phyloP scores from a whole-genome alignment of 306 rosid genomes.

The Oxytropis ochrocephala region DNA sequence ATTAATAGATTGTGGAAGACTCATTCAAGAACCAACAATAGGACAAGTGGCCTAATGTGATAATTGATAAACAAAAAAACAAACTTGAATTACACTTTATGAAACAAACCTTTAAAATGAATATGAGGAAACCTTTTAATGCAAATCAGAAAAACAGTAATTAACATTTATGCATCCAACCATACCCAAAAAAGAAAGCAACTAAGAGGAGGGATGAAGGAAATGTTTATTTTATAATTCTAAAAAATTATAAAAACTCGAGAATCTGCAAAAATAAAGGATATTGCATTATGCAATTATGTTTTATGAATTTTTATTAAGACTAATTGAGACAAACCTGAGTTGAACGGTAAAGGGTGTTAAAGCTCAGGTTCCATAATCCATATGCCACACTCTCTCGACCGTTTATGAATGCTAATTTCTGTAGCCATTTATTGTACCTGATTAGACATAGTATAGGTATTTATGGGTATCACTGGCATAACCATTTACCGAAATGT shows the following conservation, averaged over 20 bases:
- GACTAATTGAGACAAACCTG: conserved; percentile 46
- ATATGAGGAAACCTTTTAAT: neutral
- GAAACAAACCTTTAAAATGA: neutral
- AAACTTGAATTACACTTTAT: neutral
- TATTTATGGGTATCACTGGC: neutral
- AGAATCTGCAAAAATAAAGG: neutral
- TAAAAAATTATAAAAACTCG: neutral
- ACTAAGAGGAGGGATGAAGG: neutral
- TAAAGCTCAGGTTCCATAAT: conserved; percentile 60
- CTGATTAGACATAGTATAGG: conserved; percentile 37
- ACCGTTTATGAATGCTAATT: conserved; percentile 41
- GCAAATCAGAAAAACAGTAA: neutral
- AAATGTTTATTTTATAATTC: neutral
- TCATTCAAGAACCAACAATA: neutral
- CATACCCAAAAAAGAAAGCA: neutral
- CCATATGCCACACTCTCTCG: conserved; percentile 73
- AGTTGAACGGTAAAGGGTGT: conserved; percentile 53
- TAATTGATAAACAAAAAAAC: neutral
- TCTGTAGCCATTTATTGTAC: conserved; percentile 56
- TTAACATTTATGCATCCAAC: neutral
- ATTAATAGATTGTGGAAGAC: neutral
- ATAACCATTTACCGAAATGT: neutral
- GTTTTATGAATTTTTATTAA: neutral
- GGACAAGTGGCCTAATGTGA: neutral
- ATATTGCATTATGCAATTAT: neutral